Evolutionary conservation across 2,329 filamentous ascomycete genomes (phyloP).

Genomic region (Colletotrichum sidae): DNA sequence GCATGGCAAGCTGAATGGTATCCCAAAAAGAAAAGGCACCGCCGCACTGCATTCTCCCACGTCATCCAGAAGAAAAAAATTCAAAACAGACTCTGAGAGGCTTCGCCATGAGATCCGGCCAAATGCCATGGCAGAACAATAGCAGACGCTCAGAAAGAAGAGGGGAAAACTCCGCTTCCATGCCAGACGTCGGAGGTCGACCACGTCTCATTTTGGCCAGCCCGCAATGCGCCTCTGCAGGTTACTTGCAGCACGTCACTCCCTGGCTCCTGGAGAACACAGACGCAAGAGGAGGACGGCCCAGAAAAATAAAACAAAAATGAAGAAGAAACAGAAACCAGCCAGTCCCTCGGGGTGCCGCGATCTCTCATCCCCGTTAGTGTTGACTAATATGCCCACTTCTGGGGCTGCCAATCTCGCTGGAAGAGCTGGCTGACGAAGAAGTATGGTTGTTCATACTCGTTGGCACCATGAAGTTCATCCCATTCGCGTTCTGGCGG

Average conservation of each 20-base stretch:
- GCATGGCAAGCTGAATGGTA: no score
- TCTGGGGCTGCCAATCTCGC: slow-evolving; percentile 60
- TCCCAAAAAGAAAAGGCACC: no score
- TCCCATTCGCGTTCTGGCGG: slow-evolving; percentile 58
- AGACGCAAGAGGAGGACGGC: neutral
- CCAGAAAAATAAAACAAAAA: slow-evolving; percentile 7
- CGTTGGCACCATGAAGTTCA: slow-evolving; percentile 53
- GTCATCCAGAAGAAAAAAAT: slow-evolving; percentile 6
- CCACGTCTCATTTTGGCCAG: slow-evolving; percentile 31
- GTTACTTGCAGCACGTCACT: slow-evolving; percentile 24
- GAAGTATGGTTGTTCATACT: slow-evolving; percentile 68
- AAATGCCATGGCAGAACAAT: neutral
- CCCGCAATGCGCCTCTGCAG: slow-evolving; percentile 34
- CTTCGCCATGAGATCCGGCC: slow-evolving; percentile 5
- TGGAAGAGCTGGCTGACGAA: slow-evolving; percentile 71
- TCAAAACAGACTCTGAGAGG: slow-evolving; percentile 12
- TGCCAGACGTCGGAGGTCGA: slow-evolving; percentile 32
- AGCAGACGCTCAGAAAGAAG: slow-evolving; percentile 1
- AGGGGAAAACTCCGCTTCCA: slow-evolving; percentile 30
- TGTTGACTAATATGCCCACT: slow-evolving; percentile 43
- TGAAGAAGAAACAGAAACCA: slow-evolving; percentile 3
- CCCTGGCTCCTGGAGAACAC: slow-evolving; percentile 2
- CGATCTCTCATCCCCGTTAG: slow-evolving; percentile 11
- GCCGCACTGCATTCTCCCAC: slow-evolving; percentile 6
- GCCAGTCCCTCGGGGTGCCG: neutral